Evolutionary conservation across 192 early-diverging fungal species (phyloP).

Genomic region (Entophlyctis luteolus): DNA sequence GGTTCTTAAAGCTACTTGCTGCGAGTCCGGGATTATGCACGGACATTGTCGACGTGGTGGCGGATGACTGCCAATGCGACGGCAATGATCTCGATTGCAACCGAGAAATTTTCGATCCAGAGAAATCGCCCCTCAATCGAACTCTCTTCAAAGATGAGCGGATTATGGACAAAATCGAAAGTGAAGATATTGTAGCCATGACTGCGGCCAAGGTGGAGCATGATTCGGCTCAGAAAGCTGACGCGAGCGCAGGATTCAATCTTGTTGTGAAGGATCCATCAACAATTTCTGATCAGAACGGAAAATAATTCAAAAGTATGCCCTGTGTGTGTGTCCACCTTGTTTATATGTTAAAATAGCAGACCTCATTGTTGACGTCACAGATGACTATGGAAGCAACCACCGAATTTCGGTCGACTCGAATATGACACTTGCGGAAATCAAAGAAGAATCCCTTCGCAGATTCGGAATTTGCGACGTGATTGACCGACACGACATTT

Average conservation of each 20-base stretch:
- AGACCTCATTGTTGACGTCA: not conserved
- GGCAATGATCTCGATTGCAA: not conserved
- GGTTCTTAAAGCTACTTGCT: constrained; percentile 7
- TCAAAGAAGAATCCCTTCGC: constrained; percentile 17
- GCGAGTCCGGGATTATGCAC: not conserved
- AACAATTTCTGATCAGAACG: not conserved
- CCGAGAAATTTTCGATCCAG: not conserved
- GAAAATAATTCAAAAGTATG: not conserved
- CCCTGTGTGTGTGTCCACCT: too few relatives aligned
- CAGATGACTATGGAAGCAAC: not conserved
- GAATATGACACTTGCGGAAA: not conserved
- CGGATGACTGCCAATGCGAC: not conserved
- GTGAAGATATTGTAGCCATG: constrained; percentile 7
- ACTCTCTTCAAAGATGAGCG: not conserved
- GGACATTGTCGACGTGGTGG: too few relatives aligned
- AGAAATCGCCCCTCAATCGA: not conserved
- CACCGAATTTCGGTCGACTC: not conserved
- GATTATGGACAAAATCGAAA: not conserved
- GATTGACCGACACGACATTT: constrained; percentile 11
- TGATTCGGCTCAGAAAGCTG: not conserved
- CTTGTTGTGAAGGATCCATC: not conserved
- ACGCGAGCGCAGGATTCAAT: not conserved
- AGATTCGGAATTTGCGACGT: constrained; percentile 6
- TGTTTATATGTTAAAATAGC: too few relatives aligned
- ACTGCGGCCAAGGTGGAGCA: not conserved